Percentiles rank a stretch among this genome's conserved stretches.
phyloP scores from a whole-genome alignment of 768 basidiomycete genomes.

The Pulveroboletus sp. region DNA sequence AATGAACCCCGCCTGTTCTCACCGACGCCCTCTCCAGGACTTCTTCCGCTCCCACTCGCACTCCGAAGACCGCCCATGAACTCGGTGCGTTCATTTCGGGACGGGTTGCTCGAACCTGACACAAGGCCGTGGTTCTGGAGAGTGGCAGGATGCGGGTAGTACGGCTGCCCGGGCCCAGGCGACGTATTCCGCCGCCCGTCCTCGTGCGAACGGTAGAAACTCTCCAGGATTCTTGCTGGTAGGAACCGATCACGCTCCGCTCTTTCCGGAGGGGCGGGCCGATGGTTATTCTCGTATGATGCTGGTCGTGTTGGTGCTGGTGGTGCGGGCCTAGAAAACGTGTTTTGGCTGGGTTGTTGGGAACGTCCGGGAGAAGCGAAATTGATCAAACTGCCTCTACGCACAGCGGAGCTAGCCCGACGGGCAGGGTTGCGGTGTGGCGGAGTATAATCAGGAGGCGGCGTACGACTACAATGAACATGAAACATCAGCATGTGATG shows the following conservation, averaged over 20 bases:
- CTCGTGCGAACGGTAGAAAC: conserved; percentile 21
- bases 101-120: background rate
- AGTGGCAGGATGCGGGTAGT: conserved; percentile 1
- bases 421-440: conserved; percentile 15
- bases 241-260: conserved; percentile 24
- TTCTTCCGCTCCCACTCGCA: conserved; percentile 8
- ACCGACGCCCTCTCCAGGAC: conserved; percentile 7
- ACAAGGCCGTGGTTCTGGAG: conserved; percentile 2
- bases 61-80: conserved; percentile 5
- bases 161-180: conserved; percentile 7
- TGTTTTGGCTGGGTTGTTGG: conserved; percentile 12
- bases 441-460: conserved; percentile 22
- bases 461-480: conserved; percentile 16
- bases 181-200: conserved; percentile 22
- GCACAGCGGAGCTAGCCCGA: conserved; percentile 14
- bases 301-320: background rate
- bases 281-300: conserved; percentile 14
- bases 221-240: conserved; percentile 21
- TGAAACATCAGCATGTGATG: background rate
- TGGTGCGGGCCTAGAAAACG: conserved; percentile 9
- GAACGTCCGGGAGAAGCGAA: conserved; percentile 8
- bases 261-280: conserved; percentile 13
- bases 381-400: conserved; percentile 5
- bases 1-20: conserved; percentile 21
- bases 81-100: conserved; percentile 11